A percentile compares a stretch with the other conserved stretches of the same genome.
Conservation (phyloP, 805 yeast genomes). For the Saccharomycopsis sp. region DNA sequence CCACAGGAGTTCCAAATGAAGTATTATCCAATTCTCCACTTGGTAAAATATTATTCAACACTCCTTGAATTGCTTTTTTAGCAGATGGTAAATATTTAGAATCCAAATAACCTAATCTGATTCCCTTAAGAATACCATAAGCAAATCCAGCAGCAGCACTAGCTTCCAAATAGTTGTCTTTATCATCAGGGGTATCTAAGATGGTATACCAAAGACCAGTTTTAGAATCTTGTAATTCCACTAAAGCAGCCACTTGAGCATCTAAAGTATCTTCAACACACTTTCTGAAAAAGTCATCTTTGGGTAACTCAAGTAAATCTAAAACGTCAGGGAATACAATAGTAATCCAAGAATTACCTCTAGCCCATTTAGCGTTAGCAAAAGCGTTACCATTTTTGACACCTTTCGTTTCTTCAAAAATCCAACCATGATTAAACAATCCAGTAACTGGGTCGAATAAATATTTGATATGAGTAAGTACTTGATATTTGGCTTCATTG, state of each 20-base stretch:
- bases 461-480: slow-evolving; percentile 26
- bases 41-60: slow-evolving; percentile 22
- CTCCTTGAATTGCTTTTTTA: slow-evolving; percentile 26
- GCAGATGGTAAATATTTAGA: slow-evolving; percentile 22
- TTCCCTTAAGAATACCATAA: slow-evolving; percentile 27
- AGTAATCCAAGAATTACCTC: slow-evolving; percentile 30
- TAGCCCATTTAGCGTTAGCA: slow-evolving; percentile 27
- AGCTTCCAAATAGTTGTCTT: slow-evolving; percentile 23
- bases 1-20: slow-evolving; percentile 30
- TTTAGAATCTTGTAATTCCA: slow-evolving; percentile 22
- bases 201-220: slow-evolving; percentile 28
- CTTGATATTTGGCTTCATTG: slow-evolving; percentile 28
- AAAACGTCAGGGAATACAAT: slow-evolving; percentile 29
- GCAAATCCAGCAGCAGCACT: slow-evolving; percentile 31
- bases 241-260: slow-evolving; percentile 24
- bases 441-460: slow-evolving; percentile 26
- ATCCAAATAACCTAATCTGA: slow-evolving; percentile 23
- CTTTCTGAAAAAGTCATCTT: slow-evolving; percentile 24
- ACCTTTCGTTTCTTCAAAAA: slow-evolving; percentile 20
- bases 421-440: slow-evolving; percentile 28
- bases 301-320: slow-evolving; percentile 24
- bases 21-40: slow-evolving; percentile 28
- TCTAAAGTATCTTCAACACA: slow-evolving; percentile 25
- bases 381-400: slow-evolving; percentile 6
- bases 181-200: slow-evolving; percentile 24